Base-by-base conservation (phyloP, 805 yeast species). In the Metschnikowia picachoensis region DNA sequence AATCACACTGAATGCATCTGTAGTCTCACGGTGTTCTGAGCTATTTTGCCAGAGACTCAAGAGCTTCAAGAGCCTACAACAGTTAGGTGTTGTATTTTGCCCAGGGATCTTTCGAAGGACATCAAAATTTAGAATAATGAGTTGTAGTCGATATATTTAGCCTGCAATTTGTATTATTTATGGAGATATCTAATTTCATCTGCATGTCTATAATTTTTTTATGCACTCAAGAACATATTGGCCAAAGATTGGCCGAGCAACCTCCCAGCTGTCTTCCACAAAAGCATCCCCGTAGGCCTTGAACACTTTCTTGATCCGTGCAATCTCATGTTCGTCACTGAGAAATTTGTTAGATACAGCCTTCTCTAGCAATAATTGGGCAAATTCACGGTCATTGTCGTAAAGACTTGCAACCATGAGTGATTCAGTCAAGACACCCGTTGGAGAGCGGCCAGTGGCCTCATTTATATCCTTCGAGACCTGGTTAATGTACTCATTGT, bases 341-440 rank as follows among this genome's bases (percentile, higher is more conserved):
- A 78, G 35, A 11, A 65, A 47, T 5, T 49, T 64, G 44, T 69
- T 72, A 32, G 61, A 65, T 0, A 67, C 54, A 0, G 79, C 76
- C 51, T 76, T 77, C 36, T 78, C 81, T 49, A 70, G 66, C 11
- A 79, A 58, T 36, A 78, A 71, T 44, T 69, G 65, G 0, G 83
- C 82, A 60, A 80, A 79, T 48, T 76, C 79, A 36, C 83, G 61
- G 57, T 80, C 83, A 36, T 68, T 63, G 33, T 69, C 66, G 16
- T 69, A 67, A 32, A 80, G 58, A 44, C 59, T 67, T 0, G 75
- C 71, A 13, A 76, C 50, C 28, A 79, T 60, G 33, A 80, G 55
- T 2, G 80, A 61, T 50, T 80, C 80, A 1, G 79, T 72, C 20
- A 79, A 51, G 4, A 63, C 44, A 1, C 79, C 79, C 13, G 72